Conservation (phyloP, 108 stramenopile species). For the Aurantiochytrium sp. region DNA sequence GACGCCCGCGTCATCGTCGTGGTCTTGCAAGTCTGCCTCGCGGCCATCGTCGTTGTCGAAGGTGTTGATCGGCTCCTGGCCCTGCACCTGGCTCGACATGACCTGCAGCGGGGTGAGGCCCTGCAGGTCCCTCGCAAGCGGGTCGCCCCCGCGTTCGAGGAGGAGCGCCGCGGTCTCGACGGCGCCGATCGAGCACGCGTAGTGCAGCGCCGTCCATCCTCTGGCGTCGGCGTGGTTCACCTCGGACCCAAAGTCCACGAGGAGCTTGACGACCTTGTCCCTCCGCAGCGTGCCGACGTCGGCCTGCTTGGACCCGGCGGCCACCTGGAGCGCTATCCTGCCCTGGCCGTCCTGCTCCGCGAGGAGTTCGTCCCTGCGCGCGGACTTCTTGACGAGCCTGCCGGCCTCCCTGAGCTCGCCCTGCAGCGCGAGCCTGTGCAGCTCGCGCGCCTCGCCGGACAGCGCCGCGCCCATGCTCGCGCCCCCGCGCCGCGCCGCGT, state of each 20-base stretch:
- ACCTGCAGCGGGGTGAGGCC: neutral
- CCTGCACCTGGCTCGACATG: neutral
- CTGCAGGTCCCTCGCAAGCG: neutral
- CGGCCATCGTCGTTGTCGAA: neutral
- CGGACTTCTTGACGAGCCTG: neutral
- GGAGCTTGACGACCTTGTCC: neutral
- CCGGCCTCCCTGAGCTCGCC: neutral
- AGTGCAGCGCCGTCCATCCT: slow-evolving; percentile 17
- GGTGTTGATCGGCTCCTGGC: neutral
- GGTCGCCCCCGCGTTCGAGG: neutral
- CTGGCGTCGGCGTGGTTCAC: neutral
- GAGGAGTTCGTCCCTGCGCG: neutral
- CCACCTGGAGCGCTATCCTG: neutral
- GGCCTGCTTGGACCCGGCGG: neutral
- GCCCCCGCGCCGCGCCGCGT: neutral
- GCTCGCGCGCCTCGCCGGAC: neutral
- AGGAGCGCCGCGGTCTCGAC: neutral
- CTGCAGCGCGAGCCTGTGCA: neutral
- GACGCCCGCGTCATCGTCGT: neutral
- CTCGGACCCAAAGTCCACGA: neutral
- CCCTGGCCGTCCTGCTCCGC: neutral
- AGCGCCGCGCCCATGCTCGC: neutral
- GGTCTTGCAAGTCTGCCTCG: neutral
- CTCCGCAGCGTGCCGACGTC: slow-evolving; percentile 15
- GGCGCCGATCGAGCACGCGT: slow-evolving; percentile 12